Evolutionary conservation across 2,329 filamentous ascomycete species (phyloP), one percentile per base, ranked within the genome.

Genomic region (Penicillium sclerotigenum): DNA sequence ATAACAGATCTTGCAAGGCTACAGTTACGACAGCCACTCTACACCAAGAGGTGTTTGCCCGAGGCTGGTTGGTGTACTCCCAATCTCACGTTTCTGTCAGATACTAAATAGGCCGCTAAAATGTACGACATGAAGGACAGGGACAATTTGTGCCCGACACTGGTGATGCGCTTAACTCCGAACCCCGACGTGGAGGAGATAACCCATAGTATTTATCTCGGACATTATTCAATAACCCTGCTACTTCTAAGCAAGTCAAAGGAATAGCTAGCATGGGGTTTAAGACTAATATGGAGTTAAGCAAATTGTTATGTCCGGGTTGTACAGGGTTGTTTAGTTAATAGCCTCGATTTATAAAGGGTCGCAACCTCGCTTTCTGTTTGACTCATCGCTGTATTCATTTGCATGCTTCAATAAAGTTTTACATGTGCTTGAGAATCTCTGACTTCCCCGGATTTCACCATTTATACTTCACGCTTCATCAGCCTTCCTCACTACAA

Each of bases 11-110:
- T 37, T 4, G 28, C 28, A n/a, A 54, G 50, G 36, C 65, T 66
- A 66, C 83, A 85, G 60, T 84, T 84, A 3, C 76, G 76, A 60
- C 82, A 84, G 2, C 82, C 14, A 7, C 6, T 18, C 11, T 40
- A 3, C 22, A 14, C 22, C n/a, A 14, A 26, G 20, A 14, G 16
- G 13, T 16, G 4, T 24, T 41, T 41, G 14, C 38, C 38, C 38
- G 4, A 41, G 38, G 5, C 14, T 14, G 1, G 81, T 29, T 18
- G 14, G 3, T 10, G 1, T 29, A 45, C 4, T 8, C 6, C 7
- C 38, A 41, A 16, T 20, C 5, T 38, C 20, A 24, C 9, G 3
- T 3, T 18, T 20, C 14, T 16, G 20, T 46, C n/a, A 22, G 18
- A 43, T 29, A 10, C 8, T n/a, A 26, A 3, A 14, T 28, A 31